A percentile compares a stretch with the other conserved stretches of the same genome.
phyloP scores from a whole-genome alignment of 352 stramenopile species.

The Phytophthora constricta region DNA sequence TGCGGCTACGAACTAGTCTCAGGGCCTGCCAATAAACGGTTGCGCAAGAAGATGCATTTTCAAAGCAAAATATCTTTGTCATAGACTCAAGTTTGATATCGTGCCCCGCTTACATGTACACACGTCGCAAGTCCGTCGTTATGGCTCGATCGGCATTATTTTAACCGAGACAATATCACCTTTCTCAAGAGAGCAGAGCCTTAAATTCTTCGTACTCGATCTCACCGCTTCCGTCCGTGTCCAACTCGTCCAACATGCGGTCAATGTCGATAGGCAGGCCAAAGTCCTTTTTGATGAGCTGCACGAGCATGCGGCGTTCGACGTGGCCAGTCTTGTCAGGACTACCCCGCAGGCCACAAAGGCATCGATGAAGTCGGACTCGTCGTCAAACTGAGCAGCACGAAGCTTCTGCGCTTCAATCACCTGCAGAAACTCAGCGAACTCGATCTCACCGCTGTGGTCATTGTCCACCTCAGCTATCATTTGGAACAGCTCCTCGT shows the following conservation, averaged over 20 bases:
- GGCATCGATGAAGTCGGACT: constrained; percentile 97
- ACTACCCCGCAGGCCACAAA: constrained; percentile 96
- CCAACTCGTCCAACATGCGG: constrained; percentile 95
- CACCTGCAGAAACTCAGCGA: constrained; percentile 97
- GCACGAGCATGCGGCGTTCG: constrained; percentile 86
- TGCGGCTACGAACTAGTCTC: constrained; percentile 63
- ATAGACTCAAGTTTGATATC: constrained; percentile 37
- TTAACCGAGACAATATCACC: not conserved
- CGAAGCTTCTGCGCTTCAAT: constrained; percentile 97
- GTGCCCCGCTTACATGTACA: not conserved
- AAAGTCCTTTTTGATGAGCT: constrained; percentile 97
- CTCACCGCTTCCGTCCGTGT: constrained; percentile 93
- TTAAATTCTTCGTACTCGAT: constrained; percentile 98
- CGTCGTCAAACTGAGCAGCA: constrained; percentile 94
- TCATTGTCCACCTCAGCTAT: constrained; percentile 94
- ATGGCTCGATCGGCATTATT: not conserved
- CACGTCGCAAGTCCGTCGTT: not conserved
- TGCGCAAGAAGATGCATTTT: constrained; percentile 76
- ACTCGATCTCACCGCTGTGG: constrained; percentile 97
- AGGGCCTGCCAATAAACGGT: constrained; percentile 55
- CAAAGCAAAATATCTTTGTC: constrained; percentile 80
- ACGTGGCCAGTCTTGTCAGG: constrained; percentile 93
- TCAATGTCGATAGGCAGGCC: constrained; percentile 96
- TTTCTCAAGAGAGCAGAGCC: constrained; percentile 87
- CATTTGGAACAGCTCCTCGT: constrained; percentile 98